Evolutionary conservation across 2,329 filamentous ascomycete species (phyloP), one percentile per base, ranked within the genome.

Genomic region (Torrubiellomyces zombiae): DNA sequence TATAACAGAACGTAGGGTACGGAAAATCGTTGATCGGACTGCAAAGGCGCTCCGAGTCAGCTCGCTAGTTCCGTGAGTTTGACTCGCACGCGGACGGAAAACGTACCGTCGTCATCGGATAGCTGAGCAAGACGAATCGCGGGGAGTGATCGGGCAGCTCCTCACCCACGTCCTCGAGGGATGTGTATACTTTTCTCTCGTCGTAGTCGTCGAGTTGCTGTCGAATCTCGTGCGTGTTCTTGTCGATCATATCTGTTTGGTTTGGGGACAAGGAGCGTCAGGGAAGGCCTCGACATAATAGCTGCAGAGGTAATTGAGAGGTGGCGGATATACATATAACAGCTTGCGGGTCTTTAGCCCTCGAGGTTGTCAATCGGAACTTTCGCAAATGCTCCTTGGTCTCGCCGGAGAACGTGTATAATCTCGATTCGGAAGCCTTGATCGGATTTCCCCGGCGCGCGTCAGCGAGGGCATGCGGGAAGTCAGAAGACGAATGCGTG

Each of bases 1-100:
- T 92, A 94, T 13, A 98, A 57, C 47, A 95, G 69, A 23, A 94
- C 82, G 48, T 98, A 98, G 7, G 89, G 89, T 3, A 93, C 83
- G 5, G 81, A 78, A 21, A 83, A 51, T 15, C 89, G 74, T 28
- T 89, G 89, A 26, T 79, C 83, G 21, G 73, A 60, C 81, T 91
- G 36, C 10, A 20, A 14, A 10, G 13, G 7, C 10, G 12, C 9
- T 14, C 14, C 7, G 4, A 15, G 16, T 28, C 27, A 28, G 23
- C n/a, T n/a, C n/a, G n/a, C n/a, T n/a, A n/a, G n/a, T n/a, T n/a
- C n/a, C n/a, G n/a, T n/a, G n/a, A n/a, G n/a, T n/a, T n/a, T n/a
- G n/a, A n/a, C n/a, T n/a, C n/a, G n/a, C n/a, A n/a, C n/a, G n/a
- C n/a, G n/a, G n/a, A n/a, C n/a, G n/a, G 21, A 16, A 22, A 29